A percentile compares a stretch with the other conserved stretches of the same genome.
phyloP scores from a whole-genome alignment of 73 alveolate species.

The Paramecium sexaurelia region DNA sequence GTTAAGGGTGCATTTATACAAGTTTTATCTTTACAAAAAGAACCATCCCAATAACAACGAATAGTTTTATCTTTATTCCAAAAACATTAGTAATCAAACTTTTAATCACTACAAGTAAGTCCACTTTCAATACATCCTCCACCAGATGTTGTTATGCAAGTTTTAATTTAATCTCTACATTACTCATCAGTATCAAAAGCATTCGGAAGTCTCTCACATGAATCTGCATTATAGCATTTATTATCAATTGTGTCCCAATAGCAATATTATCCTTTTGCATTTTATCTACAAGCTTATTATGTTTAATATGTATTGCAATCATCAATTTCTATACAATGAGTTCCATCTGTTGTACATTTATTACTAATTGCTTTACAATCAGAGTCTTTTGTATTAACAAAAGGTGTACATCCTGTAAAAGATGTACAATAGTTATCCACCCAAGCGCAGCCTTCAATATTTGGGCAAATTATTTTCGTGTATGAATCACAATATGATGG shows the following conservation, averaged over 20 bases:
- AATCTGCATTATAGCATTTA: neutral
- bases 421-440: neutral
- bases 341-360: neutral
- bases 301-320: neutral
- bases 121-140: conserved; percentile 39
- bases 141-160: neutral
- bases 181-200: neutral
- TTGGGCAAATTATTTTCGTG: too few relatives aligned
- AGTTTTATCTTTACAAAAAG: neutral
- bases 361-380: neutral
- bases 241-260: neutral
- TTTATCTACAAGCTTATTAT: neutral
- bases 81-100: neutral
- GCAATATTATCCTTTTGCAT: neutral
- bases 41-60: neutral
- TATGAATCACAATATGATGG: too few relatives aligned
- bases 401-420: neutral
- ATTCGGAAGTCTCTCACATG: neutral
- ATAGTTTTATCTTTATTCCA: neutral
- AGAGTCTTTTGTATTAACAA: neutral
- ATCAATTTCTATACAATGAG: neutral
- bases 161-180: neutral
- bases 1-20: neutral
- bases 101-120: neutral
- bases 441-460: neutral